A percentile compares a stretch with the other conserved stretches of the same genome.
Evolutionary conservation across 2,329 filamentous ascomycete species (phyloP).

Genomic region (Stachybotrys chartarum): DNA sequence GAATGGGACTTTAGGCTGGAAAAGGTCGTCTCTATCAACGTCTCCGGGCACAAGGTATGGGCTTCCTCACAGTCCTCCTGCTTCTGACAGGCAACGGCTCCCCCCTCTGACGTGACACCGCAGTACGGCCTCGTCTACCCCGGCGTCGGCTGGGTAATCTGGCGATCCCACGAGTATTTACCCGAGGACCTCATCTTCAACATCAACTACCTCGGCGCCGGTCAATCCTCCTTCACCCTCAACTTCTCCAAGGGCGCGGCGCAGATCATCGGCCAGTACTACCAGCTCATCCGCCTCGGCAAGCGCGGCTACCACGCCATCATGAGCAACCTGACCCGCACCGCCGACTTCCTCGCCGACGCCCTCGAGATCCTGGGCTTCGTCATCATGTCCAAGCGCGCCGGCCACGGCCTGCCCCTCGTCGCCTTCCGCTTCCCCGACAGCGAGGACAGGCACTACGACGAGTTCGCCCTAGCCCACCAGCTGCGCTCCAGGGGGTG

Average conservation of each 20-base stretch:
- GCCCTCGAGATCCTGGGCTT: slow-evolving; percentile 71
- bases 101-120: not conserved
- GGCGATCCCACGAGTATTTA: slow-evolving; percentile 75
- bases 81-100: not conserved
- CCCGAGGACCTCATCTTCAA: slow-evolving; percentile 95
- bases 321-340: slow-evolving; percentile 89
- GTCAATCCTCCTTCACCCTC: slow-evolving; percentile 91
- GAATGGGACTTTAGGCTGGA: slow-evolving; percentile 89
- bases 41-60: slow-evolving; percentile 75
- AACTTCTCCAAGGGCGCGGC: slow-evolving; percentile 96
- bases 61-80: not conserved
- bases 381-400: slow-evolving; percentile 76
- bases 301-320: slow-evolving; percentile 88
- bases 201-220: slow-evolving; percentile 96
- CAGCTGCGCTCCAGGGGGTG: slow-evolving; percentile 81
- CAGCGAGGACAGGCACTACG: slow-evolving; percentile 52
- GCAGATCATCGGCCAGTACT: slow-evolving; percentile 95
- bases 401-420: slow-evolving; percentile 74
- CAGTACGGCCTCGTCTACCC: slow-evolving; percentile 67
- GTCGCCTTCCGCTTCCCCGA: slow-evolving; percentile 74
- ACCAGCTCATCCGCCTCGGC: slow-evolving; percentile 90
- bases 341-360: slow-evolving; percentile 76
- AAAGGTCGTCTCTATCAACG: slow-evolving; percentile 89
- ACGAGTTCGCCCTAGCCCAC: slow-evolving; percentile 76
- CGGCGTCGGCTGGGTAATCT: slow-evolving; percentile 90